Conservation (phyloP, 768 basidiomycete genomes). For the Mycena rosella region DNA sequence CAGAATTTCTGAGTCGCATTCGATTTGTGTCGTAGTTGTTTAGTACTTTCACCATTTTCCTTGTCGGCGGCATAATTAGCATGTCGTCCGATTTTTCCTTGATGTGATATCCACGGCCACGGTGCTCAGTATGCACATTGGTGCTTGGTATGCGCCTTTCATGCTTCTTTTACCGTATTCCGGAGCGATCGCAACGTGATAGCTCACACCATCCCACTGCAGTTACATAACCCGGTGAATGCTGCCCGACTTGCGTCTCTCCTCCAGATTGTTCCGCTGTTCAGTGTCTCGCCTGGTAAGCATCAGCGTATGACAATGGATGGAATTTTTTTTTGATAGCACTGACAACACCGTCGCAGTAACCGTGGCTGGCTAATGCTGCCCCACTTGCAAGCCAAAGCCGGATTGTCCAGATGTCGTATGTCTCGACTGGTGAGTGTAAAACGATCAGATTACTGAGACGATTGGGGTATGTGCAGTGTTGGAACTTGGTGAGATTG, state of each 20-base stretch:
- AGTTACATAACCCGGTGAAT: not conserved
- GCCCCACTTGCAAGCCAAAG: constrained; percentile 26
- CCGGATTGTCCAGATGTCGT: constrained; percentile 17
- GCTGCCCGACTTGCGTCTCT: constrained; percentile 19
- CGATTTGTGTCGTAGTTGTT: too few species aligned
- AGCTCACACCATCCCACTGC: too few species aligned
- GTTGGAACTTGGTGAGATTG: constrained; percentile 3
- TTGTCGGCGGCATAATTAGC: too few species aligned
- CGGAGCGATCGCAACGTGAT: too few species aligned
- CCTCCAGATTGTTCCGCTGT: constrained; percentile 3
- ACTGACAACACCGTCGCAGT: constrained; percentile 12
- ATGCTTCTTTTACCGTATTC: too few species aligned
- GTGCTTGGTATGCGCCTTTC: too few species aligned
- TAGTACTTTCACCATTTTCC: too few species aligned
- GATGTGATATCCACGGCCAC: too few species aligned
- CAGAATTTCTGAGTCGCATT: too few species aligned
- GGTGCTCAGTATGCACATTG: too few species aligned
- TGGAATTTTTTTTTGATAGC: constrained; percentile 11
- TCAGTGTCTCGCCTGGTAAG: constrained; percentile 4
- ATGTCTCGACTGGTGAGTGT: constrained; percentile 23
- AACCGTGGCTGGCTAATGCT: constrained; percentile 22
- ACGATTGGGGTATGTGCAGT: constrained; percentile 19
- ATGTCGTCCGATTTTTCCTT: too few species aligned
- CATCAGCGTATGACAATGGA: too few species aligned
- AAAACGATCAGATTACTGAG: constrained; percentile 16